These are phyloP conservation scores for Microthlaspi erraticum DNA, from an alignment of 345 rosid genomes.

Conservation along the genomic window DNA sequence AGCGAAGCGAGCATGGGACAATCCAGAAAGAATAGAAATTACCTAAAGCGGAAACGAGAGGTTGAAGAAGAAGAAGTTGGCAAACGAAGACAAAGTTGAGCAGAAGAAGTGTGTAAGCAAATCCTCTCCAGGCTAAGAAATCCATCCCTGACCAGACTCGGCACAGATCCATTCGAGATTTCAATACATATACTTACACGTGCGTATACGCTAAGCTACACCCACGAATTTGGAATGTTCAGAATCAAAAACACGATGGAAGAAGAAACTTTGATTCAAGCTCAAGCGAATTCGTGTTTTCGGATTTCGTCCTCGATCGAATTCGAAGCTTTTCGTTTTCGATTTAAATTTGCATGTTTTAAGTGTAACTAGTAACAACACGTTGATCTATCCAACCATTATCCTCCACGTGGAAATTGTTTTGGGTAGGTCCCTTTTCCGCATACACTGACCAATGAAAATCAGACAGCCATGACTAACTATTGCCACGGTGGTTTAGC, in stretches of 20 bases:
- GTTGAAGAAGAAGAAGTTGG: conserved; percentile 87
- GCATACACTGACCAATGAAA: conserved; percentile 1
- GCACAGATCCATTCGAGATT: conserved; percentile 48
- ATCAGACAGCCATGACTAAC: conserved; percentile 28
- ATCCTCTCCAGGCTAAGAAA: conserved; percentile 79
- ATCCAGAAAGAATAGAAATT: not conserved
- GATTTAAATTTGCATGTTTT: conserved; percentile 32
- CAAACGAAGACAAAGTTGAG: conserved; percentile 79
- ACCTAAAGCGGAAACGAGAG: conserved; percentile 92
- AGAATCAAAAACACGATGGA: conserved; percentile 8
- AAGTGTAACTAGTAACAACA: conserved; percentile 49
- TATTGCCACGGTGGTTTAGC: conserved; percentile 24
- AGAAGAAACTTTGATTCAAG: conserved; percentile 24
- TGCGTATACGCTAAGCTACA: not conserved
- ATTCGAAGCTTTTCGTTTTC: conserved; percentile 21
- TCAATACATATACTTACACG: conserved; percentile 31
- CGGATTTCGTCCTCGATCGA: conserved; percentile 14
- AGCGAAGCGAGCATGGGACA: not conserved
- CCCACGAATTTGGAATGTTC: conserved; percentile 2
- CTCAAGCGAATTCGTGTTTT: conserved; percentile 5
- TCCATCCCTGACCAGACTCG: conserved; percentile 54
- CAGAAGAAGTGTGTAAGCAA: conserved; percentile 58
- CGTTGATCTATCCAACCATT: conserved; percentile 54
- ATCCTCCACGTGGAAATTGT: conserved; percentile 49
- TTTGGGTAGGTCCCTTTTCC: not conserved